Percentiles rank a stretch among this genome's conserved stretches.
Conservation (phyloP, 164 flowering plant species). For the Stephania cephalantha region DNA sequence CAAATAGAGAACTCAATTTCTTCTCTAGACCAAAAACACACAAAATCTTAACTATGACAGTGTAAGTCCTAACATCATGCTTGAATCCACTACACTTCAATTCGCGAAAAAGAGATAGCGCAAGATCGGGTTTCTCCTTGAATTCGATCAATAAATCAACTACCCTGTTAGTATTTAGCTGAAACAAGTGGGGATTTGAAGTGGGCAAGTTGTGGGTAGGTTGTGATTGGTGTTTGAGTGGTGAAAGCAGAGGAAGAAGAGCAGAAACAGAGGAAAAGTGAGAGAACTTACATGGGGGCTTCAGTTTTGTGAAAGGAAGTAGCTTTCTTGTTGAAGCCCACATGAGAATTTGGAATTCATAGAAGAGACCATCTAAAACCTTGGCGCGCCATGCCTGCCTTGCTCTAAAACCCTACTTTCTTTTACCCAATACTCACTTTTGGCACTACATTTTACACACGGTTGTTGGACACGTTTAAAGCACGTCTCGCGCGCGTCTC, state of each 20-base stretch:
- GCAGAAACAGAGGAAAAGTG: slow-evolving; percentile 10
- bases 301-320: slow-evolving; percentile 7
- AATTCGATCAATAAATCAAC: slow-evolving; percentile 30
- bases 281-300: slow-evolving; percentile 7
- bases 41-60: slow-evolving; percentile 37
- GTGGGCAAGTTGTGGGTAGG: neutral
- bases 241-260: slow-evolving; percentile 4
- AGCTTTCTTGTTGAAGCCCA: slow-evolving; percentile 18
- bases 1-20: slow-evolving; percentile 42
- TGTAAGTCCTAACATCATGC: slow-evolving; percentile 38
- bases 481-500: too few species aligned
- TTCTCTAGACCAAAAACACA: slow-evolving; percentile 37
- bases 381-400: neutral
- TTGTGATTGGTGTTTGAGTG: slow-evolving; percentile 10
- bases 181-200: neutral
- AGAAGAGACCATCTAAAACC: slow-evolving; percentile 2
- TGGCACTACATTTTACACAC: too few species aligned
- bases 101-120: slow-evolving; percentile 40
- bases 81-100: slow-evolving; percentile 39
- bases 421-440: too few species aligned
- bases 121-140: slow-evolving; percentile 41
- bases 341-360: slow-evolving; percentile 19
- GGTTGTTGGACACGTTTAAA: too few species aligned
- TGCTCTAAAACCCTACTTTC: too few species aligned
- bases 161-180: slow-evolving; percentile 28